phyloP scores from a whole-genome alignment of 2,329 filamentous ascomycete species.

The Aspergillus sp. region DNA sequence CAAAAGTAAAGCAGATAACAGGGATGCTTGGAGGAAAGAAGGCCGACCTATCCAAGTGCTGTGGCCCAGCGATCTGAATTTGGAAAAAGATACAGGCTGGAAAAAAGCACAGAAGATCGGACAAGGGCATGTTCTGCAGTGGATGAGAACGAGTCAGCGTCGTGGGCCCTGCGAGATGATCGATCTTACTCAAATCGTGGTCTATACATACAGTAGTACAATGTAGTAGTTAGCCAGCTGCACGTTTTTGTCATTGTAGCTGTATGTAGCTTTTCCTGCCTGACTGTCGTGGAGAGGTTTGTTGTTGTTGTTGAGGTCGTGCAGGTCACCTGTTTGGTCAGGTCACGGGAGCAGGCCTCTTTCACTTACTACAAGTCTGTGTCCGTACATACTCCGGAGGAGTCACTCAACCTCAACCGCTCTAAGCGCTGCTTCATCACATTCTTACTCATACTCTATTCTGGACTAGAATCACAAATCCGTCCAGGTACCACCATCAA shows the following conservation, averaged over 20 bases:
- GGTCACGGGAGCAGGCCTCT: not conserved
- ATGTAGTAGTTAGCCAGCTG: not conserved
- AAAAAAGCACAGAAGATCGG: not conserved
- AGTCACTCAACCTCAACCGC: not conserved
- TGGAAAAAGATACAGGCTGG: not conserved
- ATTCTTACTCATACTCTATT: not conserved
- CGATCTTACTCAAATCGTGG: not conserved
- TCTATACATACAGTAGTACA: not conserved
- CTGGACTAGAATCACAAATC: not conserved
- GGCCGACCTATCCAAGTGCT: not conserved
- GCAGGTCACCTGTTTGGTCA: not conserved
- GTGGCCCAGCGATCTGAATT: not conserved
- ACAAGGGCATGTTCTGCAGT: not conserved
- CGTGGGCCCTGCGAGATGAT: not conserved
- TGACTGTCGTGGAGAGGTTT: not conserved
- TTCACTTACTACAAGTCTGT: not conserved
- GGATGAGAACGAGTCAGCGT: not conserved
- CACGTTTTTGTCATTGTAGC: not conserved
- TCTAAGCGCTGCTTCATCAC: not conserved
- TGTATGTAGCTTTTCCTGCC: not conserved
- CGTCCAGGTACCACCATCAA: not conserved
- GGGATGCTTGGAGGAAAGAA: not conserved
- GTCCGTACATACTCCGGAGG: too few species aligned
- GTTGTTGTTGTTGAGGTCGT: not conserved
- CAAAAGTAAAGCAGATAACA: not conserved